Conservation (phyloP, 805 yeast species). For the Saccharomycopsis fermentans region DNA sequence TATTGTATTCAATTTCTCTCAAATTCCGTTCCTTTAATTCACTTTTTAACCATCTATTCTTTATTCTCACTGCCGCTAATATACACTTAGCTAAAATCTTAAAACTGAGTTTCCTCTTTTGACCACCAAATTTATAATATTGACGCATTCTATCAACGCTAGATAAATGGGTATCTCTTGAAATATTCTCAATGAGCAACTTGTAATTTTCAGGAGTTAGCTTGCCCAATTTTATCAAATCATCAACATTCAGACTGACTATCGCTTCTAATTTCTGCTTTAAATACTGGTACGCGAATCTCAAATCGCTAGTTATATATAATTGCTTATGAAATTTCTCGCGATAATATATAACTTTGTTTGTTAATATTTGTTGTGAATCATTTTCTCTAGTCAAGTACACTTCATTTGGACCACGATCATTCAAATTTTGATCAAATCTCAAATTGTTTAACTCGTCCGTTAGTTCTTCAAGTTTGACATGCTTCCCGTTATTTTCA, state of each 20-base stretch:
- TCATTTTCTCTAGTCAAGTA: not conserved
- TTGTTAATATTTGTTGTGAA: not conserved
- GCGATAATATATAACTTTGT: conserved; percentile 8
- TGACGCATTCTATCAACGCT: not conserved
- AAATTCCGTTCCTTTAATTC: conserved; percentile 3
- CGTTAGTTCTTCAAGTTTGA: not conserved
- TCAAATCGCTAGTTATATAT: conserved; percentile 21
- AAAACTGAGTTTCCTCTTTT: conserved; percentile 10
- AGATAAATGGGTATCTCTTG: not conserved
- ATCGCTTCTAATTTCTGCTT: conserved; percentile 22
- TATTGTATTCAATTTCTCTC: not conserved
- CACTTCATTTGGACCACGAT: not conserved
- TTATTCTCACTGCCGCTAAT: conserved; percentile 24
- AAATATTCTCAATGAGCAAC: not conserved
- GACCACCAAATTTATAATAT: not conserved
- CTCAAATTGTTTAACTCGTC: not conserved
- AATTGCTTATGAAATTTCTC: conserved; percentile 16
- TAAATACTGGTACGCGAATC: conserved; percentile 25
- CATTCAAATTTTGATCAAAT: not conserved
- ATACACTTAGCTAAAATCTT: conserved; percentile 22
- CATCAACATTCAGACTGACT: conserved; percentile 23
- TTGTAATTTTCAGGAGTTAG: conserved; percentile 23
- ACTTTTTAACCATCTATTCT: conserved; percentile 19
- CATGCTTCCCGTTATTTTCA: not conserved
- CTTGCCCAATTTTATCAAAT: conserved; percentile 22